Conservation (phyloP, 495 filamentous ascomycete genomes). For the Lineolata rhizophorae region DNA sequence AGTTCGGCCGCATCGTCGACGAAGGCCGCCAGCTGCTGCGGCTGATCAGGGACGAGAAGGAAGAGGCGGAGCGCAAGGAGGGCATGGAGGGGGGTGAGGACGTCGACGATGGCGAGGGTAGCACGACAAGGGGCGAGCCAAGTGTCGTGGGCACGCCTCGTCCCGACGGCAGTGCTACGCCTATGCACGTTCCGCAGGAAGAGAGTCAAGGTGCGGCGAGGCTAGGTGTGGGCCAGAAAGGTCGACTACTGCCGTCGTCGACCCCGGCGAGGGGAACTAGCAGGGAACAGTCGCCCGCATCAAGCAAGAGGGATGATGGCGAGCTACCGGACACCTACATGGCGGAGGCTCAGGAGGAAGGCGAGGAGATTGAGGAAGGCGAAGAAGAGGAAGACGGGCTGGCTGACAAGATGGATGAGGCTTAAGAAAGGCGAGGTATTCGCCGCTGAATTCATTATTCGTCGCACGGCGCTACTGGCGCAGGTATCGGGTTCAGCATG, state of each 20-base stretch:
- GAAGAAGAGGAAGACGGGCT: conserved; percentile 37
- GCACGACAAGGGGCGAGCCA: conserved; percentile 21
- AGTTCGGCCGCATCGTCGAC: conserved; percentile 79
- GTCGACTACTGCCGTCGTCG: conserved; percentile 13
- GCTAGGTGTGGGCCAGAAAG: conserved; percentile 6
- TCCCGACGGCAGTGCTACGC: conserved; percentile 25
- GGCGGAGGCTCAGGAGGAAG: conserved; percentile 10
- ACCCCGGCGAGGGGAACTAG: conserved; percentile 1
- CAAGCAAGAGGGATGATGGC: neutral
- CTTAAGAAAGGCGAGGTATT: too few species aligned
- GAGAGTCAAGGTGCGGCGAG: conserved; percentile 2
- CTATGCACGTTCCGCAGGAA: conserved; percentile 28
- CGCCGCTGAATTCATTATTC: too few species aligned
- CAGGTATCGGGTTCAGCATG: too few species aligned
- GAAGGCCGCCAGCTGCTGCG: conserved; percentile 70
- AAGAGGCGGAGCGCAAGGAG: conserved; percentile 51
- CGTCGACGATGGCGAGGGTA: conserved; percentile 42
- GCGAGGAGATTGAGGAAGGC: conserved; percentile 33
- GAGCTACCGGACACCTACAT: neutral
- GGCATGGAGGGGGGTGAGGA: conserved; percentile 43
- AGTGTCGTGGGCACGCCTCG: conserved; percentile 41
- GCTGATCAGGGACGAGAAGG: conserved; percentile 87
- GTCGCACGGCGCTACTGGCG: too few species aligned
- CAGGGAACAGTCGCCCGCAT: neutral
- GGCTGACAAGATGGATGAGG: conserved; percentile 49